Conservation (phyloP, 2,329 filamentous ascomycete species). For the Cercospora citrullina region DNA sequence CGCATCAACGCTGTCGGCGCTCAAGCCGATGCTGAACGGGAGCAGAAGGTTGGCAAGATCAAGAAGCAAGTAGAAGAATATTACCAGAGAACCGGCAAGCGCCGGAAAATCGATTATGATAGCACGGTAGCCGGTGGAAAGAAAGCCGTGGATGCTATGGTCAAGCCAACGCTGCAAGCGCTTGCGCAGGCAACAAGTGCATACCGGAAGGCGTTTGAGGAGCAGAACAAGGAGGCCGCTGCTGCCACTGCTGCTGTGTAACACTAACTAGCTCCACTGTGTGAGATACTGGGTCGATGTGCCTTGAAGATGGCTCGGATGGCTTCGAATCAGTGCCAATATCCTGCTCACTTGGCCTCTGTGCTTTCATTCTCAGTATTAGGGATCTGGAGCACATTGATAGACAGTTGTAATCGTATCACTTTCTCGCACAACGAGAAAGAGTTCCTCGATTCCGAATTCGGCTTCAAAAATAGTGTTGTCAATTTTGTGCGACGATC, state of each 20-base stretch:
- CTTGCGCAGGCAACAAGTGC: constrained; percentile 68
- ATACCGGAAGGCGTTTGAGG: constrained; percentile 69
- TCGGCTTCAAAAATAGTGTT: background rate
- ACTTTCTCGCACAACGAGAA: background rate
- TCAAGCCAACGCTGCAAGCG: constrained; percentile 71
- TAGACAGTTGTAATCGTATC: background rate
- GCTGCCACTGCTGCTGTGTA: constrained; percentile 3
- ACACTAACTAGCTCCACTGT: background rate
- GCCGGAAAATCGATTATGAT: constrained; percentile 57
- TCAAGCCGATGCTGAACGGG: constrained; percentile 74
- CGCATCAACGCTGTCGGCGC: constrained; percentile 78
- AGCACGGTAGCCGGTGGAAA: constrained; percentile 74
- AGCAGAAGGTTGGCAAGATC: constrained; percentile 63
- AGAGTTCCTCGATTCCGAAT: background rate
- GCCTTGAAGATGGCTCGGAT: no score
- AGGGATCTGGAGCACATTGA: background rate
- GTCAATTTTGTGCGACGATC: background rate
- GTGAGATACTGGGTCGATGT: background rate
- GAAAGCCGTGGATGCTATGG: constrained; percentile 71
- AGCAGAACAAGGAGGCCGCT: constrained; percentile 48
- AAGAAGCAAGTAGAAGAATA: constrained; percentile 71
- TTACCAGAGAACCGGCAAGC: constrained; percentile 71
- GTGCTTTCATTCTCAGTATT: background rate
- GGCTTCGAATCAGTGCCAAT: background rate
- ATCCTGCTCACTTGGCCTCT: background rate